Conservation (phyloP, 1,284 basidiomycete species). For the Ceratobasidium sp. region DNA sequence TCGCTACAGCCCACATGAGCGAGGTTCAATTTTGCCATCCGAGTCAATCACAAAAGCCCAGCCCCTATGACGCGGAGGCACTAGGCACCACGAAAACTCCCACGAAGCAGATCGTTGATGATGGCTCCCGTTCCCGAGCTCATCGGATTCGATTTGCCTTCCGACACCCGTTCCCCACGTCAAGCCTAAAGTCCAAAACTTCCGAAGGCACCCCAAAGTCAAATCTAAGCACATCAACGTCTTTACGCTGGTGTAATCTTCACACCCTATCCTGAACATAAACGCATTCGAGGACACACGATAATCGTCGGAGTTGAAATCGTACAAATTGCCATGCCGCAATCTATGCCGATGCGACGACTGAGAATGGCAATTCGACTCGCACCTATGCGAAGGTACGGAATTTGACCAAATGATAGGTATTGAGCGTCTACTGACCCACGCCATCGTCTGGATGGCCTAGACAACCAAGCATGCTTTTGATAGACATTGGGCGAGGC, state of each 20-base stretch:
- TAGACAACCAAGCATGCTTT: too few species aligned
- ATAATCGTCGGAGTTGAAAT: background rate
- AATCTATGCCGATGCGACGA: background rate
- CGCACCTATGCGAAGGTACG: background rate
- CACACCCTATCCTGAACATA: background rate
- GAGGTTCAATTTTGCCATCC: background rate
- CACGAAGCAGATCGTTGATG: background rate
- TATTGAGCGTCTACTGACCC: background rate
- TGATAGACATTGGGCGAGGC: too few species aligned
- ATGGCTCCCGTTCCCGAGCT: background rate
- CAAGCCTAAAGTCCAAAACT: background rate
- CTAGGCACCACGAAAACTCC: background rate
- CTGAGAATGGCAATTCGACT: slow-evolving; percentile 5
- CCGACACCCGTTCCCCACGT: background rate
- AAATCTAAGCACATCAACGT: background rate
- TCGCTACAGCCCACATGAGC: background rate
- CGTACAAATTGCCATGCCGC: background rate
- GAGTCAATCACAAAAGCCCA: background rate
- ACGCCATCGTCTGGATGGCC: too few species aligned
- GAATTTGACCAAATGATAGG: background rate
- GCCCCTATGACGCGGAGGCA: background rate
- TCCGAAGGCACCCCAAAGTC: slow-evolving; percentile 5
- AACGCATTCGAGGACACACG: background rate
- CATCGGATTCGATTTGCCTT: background rate
- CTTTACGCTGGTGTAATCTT: background rate